Conservation (phyloP, 345 rosid species). For the Rhizophora mangle region DNA sequence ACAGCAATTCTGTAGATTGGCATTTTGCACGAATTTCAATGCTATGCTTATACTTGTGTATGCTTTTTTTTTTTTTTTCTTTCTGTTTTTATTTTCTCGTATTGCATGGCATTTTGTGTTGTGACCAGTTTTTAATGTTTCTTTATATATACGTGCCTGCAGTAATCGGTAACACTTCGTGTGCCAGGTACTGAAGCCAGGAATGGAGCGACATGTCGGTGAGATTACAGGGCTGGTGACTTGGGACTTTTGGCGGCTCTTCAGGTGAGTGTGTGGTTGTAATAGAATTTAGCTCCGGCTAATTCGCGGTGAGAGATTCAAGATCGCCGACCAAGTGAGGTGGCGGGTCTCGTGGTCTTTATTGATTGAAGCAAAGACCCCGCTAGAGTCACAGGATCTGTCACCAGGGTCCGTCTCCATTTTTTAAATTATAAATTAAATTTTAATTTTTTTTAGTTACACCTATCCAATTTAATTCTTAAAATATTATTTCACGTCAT, state of each 20-base stretch:
- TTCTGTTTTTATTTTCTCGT: background rate
- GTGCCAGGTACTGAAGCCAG: slow-evolving; percentile 15
- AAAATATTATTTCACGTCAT: too few relatives aligned
- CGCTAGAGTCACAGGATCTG: too few relatives aligned
- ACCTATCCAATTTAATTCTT: too few relatives aligned
- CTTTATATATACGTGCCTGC: slow-evolving; percentile 30
- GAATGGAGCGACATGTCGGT: slow-evolving; percentile 17
- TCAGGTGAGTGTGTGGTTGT: slow-evolving; percentile 2
- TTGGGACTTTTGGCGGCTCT: background rate
- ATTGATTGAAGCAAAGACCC: too few relatives aligned
- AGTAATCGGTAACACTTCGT: slow-evolving; percentile 20
- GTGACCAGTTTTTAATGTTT: background rate
- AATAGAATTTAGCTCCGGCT: background rate
- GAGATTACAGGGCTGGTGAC: slow-evolving; percentile 2
- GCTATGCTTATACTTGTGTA: too few relatives aligned
- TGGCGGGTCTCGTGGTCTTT: background rate
- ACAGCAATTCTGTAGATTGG: slow-evolving; percentile 56
- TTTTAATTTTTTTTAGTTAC: too few relatives aligned
- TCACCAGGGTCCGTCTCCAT: too few relatives aligned
- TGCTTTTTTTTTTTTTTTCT: background rate
- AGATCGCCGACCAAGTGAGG: slow-evolving; percentile 9
- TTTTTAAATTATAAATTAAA: too few relatives aligned
- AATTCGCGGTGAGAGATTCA: background rate
- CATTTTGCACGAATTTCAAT: slow-evolving; percentile 29
- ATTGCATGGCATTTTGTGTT: background rate